Percentiles rank a stretch among this genome's conserved stretches.
Conservation (phyloP, 768 basidiomycete genomes). For the Boletus speciosus region DNA sequence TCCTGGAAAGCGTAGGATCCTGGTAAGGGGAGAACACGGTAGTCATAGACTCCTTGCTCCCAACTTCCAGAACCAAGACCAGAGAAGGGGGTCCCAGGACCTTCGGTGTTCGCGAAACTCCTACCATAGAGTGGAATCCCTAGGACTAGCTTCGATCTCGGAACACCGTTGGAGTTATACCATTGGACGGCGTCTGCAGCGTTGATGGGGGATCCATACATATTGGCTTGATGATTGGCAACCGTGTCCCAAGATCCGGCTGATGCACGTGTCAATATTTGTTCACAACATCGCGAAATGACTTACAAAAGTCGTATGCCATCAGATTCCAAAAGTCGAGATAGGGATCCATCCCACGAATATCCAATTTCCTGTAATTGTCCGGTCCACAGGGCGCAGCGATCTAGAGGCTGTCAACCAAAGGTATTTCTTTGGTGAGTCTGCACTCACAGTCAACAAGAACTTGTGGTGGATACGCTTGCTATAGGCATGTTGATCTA, state of each 20-base stretch:
- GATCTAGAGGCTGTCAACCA: conserved; percentile 46
- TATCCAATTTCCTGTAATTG: conserved; percentile 75
- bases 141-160: conserved; percentile 76
- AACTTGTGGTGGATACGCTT: conserved; percentile 62
- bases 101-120: conserved; percentile 80
- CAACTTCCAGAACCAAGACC: conserved; percentile 87
- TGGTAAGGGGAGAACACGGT: conserved; percentile 80
- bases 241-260: conserved; percentile 74
- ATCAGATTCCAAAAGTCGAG: conserved; percentile 98
- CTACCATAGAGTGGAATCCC: conserved; percentile 95
- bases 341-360: conserved; percentile 80
- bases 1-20: conserved; percentile 67
- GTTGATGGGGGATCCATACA: conserved; percentile 66
- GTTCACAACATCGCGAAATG: conserved; percentile 18
- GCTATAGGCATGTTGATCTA: conserved; percentile 71
- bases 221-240: conserved; percentile 83
- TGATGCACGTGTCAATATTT: conserved; percentile 26
- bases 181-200: conserved; percentile 62
- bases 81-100: conserved; percentile 74
- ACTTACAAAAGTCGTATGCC: conserved; percentile 79
- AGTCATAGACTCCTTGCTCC: conserved; percentile 92
- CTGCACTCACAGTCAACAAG: conserved; percentile 62
- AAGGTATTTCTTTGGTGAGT: not conserved
- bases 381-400: conserved; percentile 91
- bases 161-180: conserved; percentile 70